Evolutionary conservation across 768 basidiomycete genomes (phyloP).

Genomic region (Crepidotus variabilis): DNA sequence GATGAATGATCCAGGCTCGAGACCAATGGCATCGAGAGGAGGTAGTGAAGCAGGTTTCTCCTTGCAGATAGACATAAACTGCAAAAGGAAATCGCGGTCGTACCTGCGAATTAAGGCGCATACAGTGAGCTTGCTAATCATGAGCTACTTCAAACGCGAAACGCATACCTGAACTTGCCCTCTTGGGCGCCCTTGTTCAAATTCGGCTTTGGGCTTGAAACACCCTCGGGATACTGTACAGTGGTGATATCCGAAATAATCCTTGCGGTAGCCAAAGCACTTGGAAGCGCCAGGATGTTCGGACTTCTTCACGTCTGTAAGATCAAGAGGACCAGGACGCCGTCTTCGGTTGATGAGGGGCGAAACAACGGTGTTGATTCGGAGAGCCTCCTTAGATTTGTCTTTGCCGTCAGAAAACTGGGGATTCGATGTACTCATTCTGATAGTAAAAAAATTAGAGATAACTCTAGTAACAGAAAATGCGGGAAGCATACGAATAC

Average conservation of each 20-base stretch:
- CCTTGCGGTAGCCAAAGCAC: constrained; percentile 76
- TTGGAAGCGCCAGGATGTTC: constrained; percentile 43
- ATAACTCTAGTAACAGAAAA: no score
- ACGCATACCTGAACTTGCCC: constrained; percentile 79
- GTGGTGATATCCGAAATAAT: constrained; percentile 79
- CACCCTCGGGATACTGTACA: constrained; percentile 79
- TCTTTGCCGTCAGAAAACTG: constrained; percentile 37
- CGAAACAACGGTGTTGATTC: constrained; percentile 56
- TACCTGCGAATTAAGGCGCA: constrained; percentile 54
- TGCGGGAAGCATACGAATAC: no score
- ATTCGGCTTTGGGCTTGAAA: constrained; percentile 77
- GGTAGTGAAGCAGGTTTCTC: constrained; percentile 93
- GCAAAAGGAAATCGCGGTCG: constrained; percentile 94
- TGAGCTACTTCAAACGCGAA: background rate
- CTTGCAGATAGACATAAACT: constrained; percentile 93
- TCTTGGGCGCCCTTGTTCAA: constrained; percentile 82
- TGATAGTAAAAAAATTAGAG: no score
- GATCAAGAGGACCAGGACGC: constrained; percentile 73
- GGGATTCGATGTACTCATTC: no score
- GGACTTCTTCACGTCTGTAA: constrained; percentile 48
- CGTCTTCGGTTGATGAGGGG: constrained; percentile 38
- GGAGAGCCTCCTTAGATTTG: constrained; percentile 52
- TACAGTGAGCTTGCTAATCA: background rate
- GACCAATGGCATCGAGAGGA: constrained; percentile 85
- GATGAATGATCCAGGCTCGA: constrained; percentile 69